Evolutionary conservation across 2,329 filamentous ascomycete genomes (phyloP).

Genomic region (Alternaria novae-zelandiae): DNA sequence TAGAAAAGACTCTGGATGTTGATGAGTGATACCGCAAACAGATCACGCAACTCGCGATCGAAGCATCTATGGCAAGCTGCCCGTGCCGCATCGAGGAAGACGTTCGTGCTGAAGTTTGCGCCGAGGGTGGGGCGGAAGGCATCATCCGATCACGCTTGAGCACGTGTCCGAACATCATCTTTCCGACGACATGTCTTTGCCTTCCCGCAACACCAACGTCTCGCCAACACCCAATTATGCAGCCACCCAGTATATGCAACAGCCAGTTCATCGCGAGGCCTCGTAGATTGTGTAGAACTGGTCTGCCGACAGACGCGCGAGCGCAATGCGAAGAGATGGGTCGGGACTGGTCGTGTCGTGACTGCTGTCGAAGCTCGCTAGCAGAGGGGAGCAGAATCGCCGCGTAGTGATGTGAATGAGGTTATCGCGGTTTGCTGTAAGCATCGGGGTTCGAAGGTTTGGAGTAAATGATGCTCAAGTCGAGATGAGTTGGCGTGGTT

Average conservation of each 20-base stretch:
- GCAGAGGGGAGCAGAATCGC: background rate
- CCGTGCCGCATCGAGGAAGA: background rate
- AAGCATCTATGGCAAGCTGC: background rate
- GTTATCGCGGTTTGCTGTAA: background rate
- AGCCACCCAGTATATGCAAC: background rate
- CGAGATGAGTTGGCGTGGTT: background rate
- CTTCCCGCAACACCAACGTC: background rate
- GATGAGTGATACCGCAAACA: background rate
- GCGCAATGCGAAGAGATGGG: background rate
- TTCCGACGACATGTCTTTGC: background rate
- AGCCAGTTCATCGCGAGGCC: background rate
- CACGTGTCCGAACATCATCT: background rate
- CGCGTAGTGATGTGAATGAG: background rate
- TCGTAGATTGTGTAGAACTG: background rate
- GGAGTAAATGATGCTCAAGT: background rate
- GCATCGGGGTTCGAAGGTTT: background rate
- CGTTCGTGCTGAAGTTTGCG: constrained; percentile 2
- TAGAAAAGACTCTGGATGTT: background rate
- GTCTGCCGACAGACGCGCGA: background rate
- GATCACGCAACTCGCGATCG: background rate
- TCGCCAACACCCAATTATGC: background rate
- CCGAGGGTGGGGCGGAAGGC: background rate
- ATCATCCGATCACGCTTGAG: constrained; percentile 3
- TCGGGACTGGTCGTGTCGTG: background rate
- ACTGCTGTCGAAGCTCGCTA: background rate